Evolutionary conservation across 1,284 basidiomycete species (phyloP), one percentile per base, ranked within the genome.

Genomic region (Marasmius tenuissimus): DNA sequence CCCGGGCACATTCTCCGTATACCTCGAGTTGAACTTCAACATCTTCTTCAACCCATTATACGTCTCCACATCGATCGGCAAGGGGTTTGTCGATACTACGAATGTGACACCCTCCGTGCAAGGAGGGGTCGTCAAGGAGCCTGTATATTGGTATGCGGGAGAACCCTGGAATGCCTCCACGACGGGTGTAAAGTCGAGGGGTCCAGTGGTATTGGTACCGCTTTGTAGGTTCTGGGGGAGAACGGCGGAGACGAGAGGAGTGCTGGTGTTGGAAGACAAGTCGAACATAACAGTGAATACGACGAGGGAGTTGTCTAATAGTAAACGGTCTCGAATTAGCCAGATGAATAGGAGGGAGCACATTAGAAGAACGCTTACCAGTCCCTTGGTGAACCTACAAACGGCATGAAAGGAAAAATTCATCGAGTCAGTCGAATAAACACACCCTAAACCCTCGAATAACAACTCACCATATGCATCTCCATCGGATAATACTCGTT

Each of bases 401-500:
- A 20, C 3, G 18, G 42, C 2, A 14, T 6, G 10, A 18, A 5
- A 49, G 48, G 18, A 14, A 49, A 14, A 49, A 49, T 6, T 10
- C 48, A 16, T 11, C 27, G 5, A 49, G 11, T 27, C 11, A 27
- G 12, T 45, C 42, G 18, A 18, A 14, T 45, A 14, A 14, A 45
- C 12, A 45, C 5, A 14, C 42, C 42, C 14, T 3, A 45, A 18
- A 18, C 12, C 18, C 12, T 45, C 42, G 14, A 45, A 45, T 27
- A 4, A 27, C 27, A 2, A 45, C 48, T 11, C 33, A 62, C 61
- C 61, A 62, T 59, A 35, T 62, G 62, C 48, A 63, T 60, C 47
- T 63, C 62, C 4, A 63, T 20, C 18, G 59, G 59, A 47, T 34
- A 63, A 38, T 61, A 63, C 59, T 63, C 62, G 16, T 53, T 39